Base-by-base conservation (phyloP, 768 basidiomycete species). In the Amanita phalloides region DNA sequence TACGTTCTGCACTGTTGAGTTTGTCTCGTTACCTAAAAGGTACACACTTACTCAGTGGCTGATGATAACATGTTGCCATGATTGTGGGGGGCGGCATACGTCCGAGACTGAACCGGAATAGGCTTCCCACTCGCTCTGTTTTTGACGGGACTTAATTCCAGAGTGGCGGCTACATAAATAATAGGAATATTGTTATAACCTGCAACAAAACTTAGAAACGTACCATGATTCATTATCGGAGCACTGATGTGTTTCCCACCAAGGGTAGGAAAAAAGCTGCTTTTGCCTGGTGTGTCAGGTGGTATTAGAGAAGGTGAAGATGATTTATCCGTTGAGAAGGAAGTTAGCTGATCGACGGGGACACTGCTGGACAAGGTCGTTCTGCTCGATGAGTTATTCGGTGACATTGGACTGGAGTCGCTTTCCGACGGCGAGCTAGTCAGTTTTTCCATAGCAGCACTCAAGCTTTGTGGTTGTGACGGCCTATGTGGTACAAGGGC, bases 101-200 rank as follows among this genome's bases (percentile, higher is more conserved):
- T 56, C 30, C 64, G 66, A 45, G 71, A 61, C 46, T 76, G 67
- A 6, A 87, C 73, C 23, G 71, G 72, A 48, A 88, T 87, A 17
- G 88, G 86, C 57, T 75, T 73, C 20, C 79, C 78, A 6, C 70
- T 68, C 6, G 71, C 71, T 41, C 82, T 73, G 59, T 81, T 76
- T 68, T 83, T 84, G 21, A 89, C 77, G 33, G 89, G 88, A 57
- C 80, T 86, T 78, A 91, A 78, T 52, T 82, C 74, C 59, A 79
- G 60, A 1, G 83, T 85, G 13, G 85, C 85, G 62, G 79, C 89
- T 79, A 49, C 36, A 38, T 14, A 20, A 35, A 52, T 14, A 35
- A 52, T 45, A 51, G 51, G 51, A 28, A 32, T 28, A 35, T 48
- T 32, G 7, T 53, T 38, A 42, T 9, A 51, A 28, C 48, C 9